Percentiles rank a stretch among this genome's conserved stretches.
Evolutionary conservation across 352 stramenopile species (phyloP).

Genomic region (Phytophthora quininea): DNA sequence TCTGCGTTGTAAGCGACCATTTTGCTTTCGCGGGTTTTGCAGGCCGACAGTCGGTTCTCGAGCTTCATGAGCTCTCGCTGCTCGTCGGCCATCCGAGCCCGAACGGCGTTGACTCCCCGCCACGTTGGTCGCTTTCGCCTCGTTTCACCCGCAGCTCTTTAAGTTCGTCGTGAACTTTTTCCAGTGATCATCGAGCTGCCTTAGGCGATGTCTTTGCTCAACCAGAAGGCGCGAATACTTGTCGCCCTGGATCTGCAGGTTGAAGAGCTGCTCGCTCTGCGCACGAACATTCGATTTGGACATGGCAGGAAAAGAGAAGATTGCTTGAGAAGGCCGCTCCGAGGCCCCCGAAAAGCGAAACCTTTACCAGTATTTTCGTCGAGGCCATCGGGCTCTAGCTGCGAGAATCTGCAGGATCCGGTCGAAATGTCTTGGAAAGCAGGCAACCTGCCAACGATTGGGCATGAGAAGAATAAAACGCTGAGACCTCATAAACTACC

Average conservation of each 20-base stretch:
- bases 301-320: constrained; percentile 34
- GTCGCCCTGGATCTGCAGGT: constrained; percentile 81
- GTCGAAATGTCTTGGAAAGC: constrained; percentile 25
- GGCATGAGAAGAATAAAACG: constrained; percentile 8
- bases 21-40: constrained; percentile 78
- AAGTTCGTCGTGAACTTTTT: constrained; percentile 74
- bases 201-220: constrained; percentile 73
- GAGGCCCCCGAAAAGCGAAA: constrained; percentile 18
- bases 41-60: constrained; percentile 78
- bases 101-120: constrained; percentile 75
- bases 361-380: constrained; percentile 29
- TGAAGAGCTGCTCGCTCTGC: constrained; percentile 84
- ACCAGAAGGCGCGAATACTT: constrained; percentile 76
- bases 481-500: constrained; percentile 30
- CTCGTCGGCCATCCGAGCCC: constrained; percentile 71
- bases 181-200: constrained; percentile 72
- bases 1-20: constrained; percentile 66
- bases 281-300: constrained; percentile 68
- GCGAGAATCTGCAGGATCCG: constrained; percentile 4
- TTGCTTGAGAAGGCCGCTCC: not conserved
- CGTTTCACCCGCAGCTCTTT: constrained; percentile 69
- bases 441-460: constrained; percentile 11
- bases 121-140: constrained; percentile 73
- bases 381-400: not conserved
- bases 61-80: constrained; percentile 81